A percentile compares a stretch with the other conserved stretches of the same genome.
These are phyloP conservation scores for Aegilops umbellulata DNA, from an alignment of 176 grass and related monocot species.

Conservation along the genomic window DNA sequence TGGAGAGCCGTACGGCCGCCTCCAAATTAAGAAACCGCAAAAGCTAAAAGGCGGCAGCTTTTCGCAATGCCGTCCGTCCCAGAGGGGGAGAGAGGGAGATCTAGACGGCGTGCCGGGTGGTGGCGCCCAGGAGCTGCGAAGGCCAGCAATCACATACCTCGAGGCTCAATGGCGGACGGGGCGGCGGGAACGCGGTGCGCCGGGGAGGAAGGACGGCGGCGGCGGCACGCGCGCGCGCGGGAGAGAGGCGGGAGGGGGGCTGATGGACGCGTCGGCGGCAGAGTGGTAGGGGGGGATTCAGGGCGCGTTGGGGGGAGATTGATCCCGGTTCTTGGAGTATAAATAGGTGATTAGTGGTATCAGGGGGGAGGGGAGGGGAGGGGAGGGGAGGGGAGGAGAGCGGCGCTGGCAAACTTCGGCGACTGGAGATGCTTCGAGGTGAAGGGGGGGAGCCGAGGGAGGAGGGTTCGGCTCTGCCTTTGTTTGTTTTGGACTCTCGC, in stretches of 20 bases:
- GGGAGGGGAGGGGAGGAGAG: no score
- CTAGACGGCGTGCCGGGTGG: not conserved
- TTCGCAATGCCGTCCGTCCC: slow-evolving; percentile 27
- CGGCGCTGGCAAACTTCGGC: not conserved
- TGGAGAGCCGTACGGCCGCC: slow-evolving; percentile 28
- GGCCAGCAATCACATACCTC: not conserved
- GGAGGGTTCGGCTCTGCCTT: no score
- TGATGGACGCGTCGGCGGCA: no score
- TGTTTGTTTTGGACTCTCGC: not conserved
- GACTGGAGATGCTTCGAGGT: not conserved
- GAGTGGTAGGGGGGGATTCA: no score
- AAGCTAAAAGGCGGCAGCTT: slow-evolving; percentile 38
- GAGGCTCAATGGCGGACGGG: no score
- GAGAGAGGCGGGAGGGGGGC: no score
- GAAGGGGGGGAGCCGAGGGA: no score
- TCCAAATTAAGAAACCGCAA: slow-evolving; percentile 45
- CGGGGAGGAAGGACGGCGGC: not conserved
- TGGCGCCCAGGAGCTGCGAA: no score
- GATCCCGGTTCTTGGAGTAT: not conserved
- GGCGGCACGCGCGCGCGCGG: no score
- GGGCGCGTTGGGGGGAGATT: not conserved
- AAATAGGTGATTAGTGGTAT: not conserved
- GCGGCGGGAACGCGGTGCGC: no score
- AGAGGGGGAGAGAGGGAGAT: not conserved
- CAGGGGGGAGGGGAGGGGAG: no score